Percentiles rank a stretch among this genome's conserved stretches.
These are phyloP conservation scores for Solanum chaucha DNA, from an alignment of 257 asterid species.

Conservation along the genomic window DNA sequence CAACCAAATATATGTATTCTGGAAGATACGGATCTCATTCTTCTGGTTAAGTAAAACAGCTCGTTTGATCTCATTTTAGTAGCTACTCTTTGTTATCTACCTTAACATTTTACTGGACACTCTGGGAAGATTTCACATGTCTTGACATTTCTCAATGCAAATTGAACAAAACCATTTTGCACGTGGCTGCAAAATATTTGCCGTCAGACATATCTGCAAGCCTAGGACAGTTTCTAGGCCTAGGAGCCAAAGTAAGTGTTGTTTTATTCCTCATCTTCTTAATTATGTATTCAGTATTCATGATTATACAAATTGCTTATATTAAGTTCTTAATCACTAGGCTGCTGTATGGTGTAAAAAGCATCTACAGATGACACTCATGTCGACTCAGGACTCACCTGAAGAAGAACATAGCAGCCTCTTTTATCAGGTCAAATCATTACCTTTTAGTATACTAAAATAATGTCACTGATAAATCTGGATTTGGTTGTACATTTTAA, in stretches of 20 bases:
- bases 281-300: background rate
- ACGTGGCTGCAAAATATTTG: slow-evolving; percentile 53
- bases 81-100: slow-evolving; percentile 10
- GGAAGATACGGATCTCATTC: background rate
- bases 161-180: slow-evolving; percentile 65
- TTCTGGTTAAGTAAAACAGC: background rate
- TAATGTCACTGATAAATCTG: background rate
- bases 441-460: background rate
- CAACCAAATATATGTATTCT: background rate
- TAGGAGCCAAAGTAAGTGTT: slow-evolving; percentile 58
- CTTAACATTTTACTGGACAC: slow-evolving; percentile 44
- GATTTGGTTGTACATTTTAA: background rate
- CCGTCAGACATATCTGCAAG: slow-evolving; percentile 55
- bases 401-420: slow-evolving; percentile 79
- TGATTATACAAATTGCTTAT: background rate
- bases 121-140: slow-evolving; percentile 93
- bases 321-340: slow-evolving; percentile 20
- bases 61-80: background rate
- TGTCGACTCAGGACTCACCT: slow-evolving; percentile 83
- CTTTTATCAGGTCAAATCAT: slow-evolving; percentile 68
- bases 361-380: slow-evolving; percentile 87
- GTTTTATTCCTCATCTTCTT: background rate
- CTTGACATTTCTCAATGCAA: slow-evolving; percentile 87
- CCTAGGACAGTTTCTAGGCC: slow-evolving; percentile 43
- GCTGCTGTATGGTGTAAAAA: slow-evolving; percentile 82